Evolutionary conservation across 768 basidiomycete species (phyloP).

Genomic region (Clavulina sp.): DNA sequence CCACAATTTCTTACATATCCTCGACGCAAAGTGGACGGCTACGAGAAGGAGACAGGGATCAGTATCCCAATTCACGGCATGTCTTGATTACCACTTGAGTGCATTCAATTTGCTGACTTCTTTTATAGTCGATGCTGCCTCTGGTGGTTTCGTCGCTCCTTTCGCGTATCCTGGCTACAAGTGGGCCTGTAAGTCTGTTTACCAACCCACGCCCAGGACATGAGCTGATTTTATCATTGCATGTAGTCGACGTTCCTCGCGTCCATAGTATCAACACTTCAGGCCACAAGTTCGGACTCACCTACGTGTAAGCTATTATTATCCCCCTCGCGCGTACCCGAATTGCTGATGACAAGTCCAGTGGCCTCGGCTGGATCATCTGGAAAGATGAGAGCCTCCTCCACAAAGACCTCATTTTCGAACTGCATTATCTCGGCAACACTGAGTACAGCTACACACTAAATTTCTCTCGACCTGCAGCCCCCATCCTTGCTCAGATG

Average conservation of each 20-base stretch:
- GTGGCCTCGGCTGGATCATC: conserved; percentile 34
- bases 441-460: conserved; percentile 62
- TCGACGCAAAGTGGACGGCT: conserved; percentile 19
- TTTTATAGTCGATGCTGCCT: conserved; percentile 27
- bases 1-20: neutral
- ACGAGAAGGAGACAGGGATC: conserved; percentile 22
- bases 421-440: conserved; percentile 29
- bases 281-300: conserved; percentile 42
- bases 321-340: neutral
- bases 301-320: conserved; percentile 21
- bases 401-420: conserved; percentile 56
- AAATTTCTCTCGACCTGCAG: conserved; percentile 43
- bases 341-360: neutral
- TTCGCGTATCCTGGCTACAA: conserved; percentile 39
- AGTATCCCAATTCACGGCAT: conserved; percentile 40
- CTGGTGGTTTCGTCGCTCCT: conserved; percentile 45
- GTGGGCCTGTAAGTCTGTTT: conserved; percentile 27
- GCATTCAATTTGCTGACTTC: neutral
- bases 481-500: conserved; percentile 35
- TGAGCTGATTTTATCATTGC: too few relatives aligned
- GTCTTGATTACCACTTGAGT: conserved; percentile 20
- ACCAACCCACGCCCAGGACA: too few relatives aligned
- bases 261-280: conserved; percentile 41
- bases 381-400: conserved; percentile 39
- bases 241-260: conserved; percentile 31